A percentile compares a stretch with the other conserved stretches of the same genome.
phyloP scores from a whole-genome alignment of 164 flowering plant genomes.

The Brasenia schreberi region DNA sequence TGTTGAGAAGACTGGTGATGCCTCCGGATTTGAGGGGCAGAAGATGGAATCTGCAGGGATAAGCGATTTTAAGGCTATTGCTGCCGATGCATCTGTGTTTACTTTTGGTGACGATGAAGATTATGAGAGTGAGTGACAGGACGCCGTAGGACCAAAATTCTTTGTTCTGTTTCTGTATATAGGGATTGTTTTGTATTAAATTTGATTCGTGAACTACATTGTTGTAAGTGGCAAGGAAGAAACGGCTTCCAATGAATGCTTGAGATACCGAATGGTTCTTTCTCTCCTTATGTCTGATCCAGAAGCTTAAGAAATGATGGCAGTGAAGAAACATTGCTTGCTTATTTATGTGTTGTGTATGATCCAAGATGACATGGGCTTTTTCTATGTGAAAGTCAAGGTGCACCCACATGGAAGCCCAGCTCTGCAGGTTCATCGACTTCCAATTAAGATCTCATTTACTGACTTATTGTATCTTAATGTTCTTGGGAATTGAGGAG shows the following conservation, averaged over 20 bases:
- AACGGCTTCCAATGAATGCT: background rate
- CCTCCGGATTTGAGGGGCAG: conserved; percentile 20
- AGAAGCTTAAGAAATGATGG: no score
- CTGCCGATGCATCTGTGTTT: conserved; percentile 97
- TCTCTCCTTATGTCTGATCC: background rate
- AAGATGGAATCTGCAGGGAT: conserved; percentile 12
- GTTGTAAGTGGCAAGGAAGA: background rate
- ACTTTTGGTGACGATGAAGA: conserved; percentile 92
- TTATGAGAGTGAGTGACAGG: conserved; percentile 55
- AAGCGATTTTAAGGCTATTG: conserved; percentile 76
- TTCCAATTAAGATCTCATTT: no score
- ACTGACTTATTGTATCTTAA: no score
- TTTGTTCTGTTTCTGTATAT: background rate
- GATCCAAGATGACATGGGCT: no score
- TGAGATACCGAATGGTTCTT: background rate
- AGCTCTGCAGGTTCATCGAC: no score
- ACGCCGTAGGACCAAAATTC: background rate
- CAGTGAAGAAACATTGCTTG: no score
- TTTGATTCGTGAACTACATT: background rate
- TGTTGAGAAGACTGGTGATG: conserved; percentile 12
- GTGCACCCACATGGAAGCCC: no score
- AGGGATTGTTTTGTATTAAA: no score
- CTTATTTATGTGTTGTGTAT: no score
- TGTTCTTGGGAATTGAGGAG: no score
- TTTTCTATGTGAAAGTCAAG: no score